These are phyloP conservation scores for Aethionema arabicum DNA, from an alignment of 345 rosid species.

Conservation along the genomic window DNA sequence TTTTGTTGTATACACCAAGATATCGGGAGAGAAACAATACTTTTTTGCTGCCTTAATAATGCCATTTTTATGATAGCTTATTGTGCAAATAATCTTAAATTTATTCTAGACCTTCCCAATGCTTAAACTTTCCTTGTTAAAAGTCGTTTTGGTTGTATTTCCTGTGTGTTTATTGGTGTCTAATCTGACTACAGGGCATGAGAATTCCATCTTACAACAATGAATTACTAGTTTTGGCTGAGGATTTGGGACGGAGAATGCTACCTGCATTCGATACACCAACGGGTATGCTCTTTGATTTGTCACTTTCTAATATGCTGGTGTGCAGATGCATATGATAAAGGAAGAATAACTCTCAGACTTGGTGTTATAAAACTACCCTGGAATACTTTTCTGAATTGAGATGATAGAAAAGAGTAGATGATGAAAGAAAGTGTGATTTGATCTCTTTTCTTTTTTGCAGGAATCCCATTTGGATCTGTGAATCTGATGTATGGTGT, in stretches of 20 bases:
- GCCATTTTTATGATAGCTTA: neutral
- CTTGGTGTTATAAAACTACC: neutral
- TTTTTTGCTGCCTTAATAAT: neutral
- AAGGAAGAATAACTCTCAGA: neutral
- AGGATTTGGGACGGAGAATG: slow-evolving; percentile 79
- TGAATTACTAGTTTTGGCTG: slow-evolving; percentile 76
- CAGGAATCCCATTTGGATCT: slow-evolving; percentile 98
- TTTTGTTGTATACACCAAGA: neutral
- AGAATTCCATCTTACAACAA: slow-evolving; percentile 74
- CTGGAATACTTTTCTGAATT: neutral
- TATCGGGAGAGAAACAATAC: neutral
- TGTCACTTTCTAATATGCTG: slow-evolving; percentile 8
- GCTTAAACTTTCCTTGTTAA: neutral
- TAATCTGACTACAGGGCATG: slow-evolving; percentile 67
- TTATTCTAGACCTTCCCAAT: neutral
- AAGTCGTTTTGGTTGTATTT: neutral
- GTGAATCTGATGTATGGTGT: slow-evolving; percentile 89
- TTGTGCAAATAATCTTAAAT: neutral
- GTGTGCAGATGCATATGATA: neutral
- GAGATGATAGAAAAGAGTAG: neutral
- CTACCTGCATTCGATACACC: slow-evolving; percentile 99
- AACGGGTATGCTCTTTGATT: slow-evolving; percentile 52
- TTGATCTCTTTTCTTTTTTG: slow-evolving; percentile 27
- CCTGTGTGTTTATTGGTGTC: neutral
- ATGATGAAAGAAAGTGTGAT: neutral